Base-by-base conservation (phyloP, 1,139 yeast genomes). In the Pichia inconspicua region DNA sequence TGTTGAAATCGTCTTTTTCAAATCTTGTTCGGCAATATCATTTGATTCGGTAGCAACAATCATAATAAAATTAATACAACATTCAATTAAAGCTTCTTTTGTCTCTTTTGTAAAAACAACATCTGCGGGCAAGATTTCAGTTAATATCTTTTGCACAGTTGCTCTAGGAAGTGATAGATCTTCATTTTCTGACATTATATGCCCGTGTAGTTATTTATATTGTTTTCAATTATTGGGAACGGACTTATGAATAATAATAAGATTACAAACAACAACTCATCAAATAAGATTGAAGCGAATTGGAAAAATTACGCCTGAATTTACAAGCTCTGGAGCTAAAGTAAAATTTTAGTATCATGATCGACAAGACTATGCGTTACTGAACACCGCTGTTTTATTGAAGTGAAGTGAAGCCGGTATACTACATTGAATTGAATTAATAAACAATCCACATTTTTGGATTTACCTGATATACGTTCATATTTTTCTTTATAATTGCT, bases 41-140 rank as follows among this genome's bases (percentile, higher is more conserved):
- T 94, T 90, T 52, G 94, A 85, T 66, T 89, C 96, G 4, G 96
- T 86, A 12, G 96, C 85, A 45, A 92, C 71, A 55, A 92, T 88
- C 95, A 92, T 92, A 52, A 94, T 84, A 63, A 92, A 92, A 66
- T 89, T 97, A 49, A 92, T 89, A 60, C 97, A 90, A 65, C 97
- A 89, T 64, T 92, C 97, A 42, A 95, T 92, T 43, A 92, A 78
- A 47, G 96, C 95, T 63, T 92, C 98, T 53, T 97, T 74, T 6
- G 97, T 96, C 56, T 92, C 98, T 58, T 90, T 86, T 45, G 96
- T 82, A 57, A 92, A 88, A 22, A 92, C 83, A 47, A 88, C 74
- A 61, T 90, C 97, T 25, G 80, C 71, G 15, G 96, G 97, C 39
- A 92, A 73, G 40, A 92, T 86, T 61, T 92, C 98, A 2, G 92